phyloP scores from a whole-genome alignment of 2,329 filamentous ascomycete genomes.

The Colletotrichum neosansevieriae region DNA sequence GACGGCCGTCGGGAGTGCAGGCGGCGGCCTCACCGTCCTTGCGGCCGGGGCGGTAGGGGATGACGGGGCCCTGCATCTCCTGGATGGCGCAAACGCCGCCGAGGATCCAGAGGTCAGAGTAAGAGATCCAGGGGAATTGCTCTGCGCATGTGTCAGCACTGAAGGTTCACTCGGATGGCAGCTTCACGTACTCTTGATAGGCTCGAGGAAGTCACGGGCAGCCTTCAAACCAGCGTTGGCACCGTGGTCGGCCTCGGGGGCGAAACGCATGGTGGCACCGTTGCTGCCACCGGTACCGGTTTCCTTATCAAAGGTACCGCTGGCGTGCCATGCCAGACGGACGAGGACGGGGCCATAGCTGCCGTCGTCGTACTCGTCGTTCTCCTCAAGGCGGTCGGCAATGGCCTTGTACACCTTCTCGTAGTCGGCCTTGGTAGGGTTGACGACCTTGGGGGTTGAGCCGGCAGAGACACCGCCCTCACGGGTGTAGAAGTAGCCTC shows the following conservation, averaged over 20 bases:
- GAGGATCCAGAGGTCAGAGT: conserved; percentile 98
- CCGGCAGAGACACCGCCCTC: conserved; percentile 63
- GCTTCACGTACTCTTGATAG: conserved; percentile 77
- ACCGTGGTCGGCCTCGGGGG: conserved; percentile 88
- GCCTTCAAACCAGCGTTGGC: conserved; percentile 91
- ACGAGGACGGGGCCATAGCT: conserved; percentile 94
- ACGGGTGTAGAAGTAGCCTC: conserved; percentile 75
- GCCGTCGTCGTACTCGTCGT: conserved; percentile 96
- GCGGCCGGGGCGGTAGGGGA: conserved; percentile 92
- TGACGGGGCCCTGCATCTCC: conserved; percentile 90
- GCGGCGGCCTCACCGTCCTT: conserved; percentile 80
- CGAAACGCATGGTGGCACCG: conserved; percentile 96
- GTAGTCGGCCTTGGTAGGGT: conserved; percentile 87
- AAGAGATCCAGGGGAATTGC: conserved; percentile 94
- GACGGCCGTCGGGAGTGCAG: conserved; percentile 94
- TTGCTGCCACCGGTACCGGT: conserved; percentile 94
- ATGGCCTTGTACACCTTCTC: conserved; percentile 95
- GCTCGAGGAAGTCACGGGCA: conserved; percentile 93
- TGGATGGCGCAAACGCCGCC: conserved; percentile 87
- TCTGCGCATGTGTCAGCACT: conserved; percentile 52
- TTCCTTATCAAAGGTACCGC: conserved; percentile 89
- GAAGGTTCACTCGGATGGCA: too few relatives aligned
- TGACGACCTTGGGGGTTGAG: conserved; percentile 64
- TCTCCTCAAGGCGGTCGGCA: conserved; percentile 82
- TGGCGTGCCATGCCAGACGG: conserved; percentile 93